Evolutionary conservation across 257 asterid species (phyloP), one percentile per base, ranked within the genome.

Genomic region (Anisodus tanguticus): DNA sequence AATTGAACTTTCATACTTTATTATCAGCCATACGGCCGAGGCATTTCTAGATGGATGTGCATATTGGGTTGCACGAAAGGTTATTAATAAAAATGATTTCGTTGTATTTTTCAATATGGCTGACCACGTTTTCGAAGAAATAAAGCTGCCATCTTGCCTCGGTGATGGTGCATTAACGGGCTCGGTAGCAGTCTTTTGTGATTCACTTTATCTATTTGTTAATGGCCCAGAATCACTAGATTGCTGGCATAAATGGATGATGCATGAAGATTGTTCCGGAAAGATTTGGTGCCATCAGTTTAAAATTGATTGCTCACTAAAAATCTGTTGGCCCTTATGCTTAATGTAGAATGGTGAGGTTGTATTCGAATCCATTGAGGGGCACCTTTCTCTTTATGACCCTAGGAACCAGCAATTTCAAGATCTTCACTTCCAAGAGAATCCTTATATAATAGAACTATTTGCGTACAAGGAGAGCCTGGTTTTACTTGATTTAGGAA

Each of bases 51-150:
- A 26, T 15, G 82, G 82, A 77, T 77, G 19, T 12, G 62, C 41
- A 53, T 77, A 77, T 77, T 51, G 82, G 82, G 10, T 51, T n/a
- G 63, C 82, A 77, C 3, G 82, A 77, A 77, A 77, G 19, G 41
- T 22, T 22, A n/a, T 22, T 11, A n/a, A 77, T 22, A 45, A 77
- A 43, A 19, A 47, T 26, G 82, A 77, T 66, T 53, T 77, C n/a
- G 22, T 77, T 77, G 82, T 77, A 35, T 77, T 64, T n/a, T 77
- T 53, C n/a, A 17, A 53, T 57, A 49, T 77, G 82, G 43, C 41
- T 77, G 43, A 6, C 63, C 63, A 77, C 2, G 12, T 11, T 53
- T 77, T 77, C 35, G 63, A 37, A 43, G 82, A 53, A 15, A 77
- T 77, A 77, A 49, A 12, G n/a, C 37, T 53, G 5, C 82, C 82